Base-by-base conservation (phyloP, 2,329 filamentous ascomycete species). In the Lachnellula hyalina region DNA sequence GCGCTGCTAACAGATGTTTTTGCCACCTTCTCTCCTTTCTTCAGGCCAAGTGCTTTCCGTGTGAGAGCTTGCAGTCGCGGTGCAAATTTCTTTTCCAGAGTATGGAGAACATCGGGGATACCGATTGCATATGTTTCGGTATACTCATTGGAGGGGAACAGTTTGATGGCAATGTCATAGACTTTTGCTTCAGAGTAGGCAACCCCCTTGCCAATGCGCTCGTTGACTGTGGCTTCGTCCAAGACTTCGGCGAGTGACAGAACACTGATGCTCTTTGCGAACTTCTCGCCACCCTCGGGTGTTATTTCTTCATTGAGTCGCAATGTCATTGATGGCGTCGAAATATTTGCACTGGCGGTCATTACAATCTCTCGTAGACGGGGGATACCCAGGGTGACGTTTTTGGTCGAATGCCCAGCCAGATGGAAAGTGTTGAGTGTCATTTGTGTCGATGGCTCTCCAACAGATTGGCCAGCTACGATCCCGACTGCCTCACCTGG, bases 381-480 rank as follows among this genome's bases (percentile, higher is more conserved):
- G 56, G 94, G 94, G 68, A 99, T 97, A 89, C 94, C 94, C 19
- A 96, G 82, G 0, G 94, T 99, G 69, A 99, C 95, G 81, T 99
- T 99, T 79, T 96, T 97, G 32, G 94, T 87, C 19, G 94, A 92
- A 77, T 97, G 93, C 68, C 94, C 94, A 72, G 94, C 94, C 82
- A 99, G 89, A 81, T 99, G 94, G 83, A 99, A 99, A 28, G 95
- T 99, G 75, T 99, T 99, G 53, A 99, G 77, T 7, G 95, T 99
- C 95, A 99, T 99, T 72, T 99, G 94, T 11, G 94, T 99, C 2
- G 92, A 96, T 8, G 95, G 94, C 70, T 99, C 95, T 69, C 94
- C 94, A 42, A 99, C 86, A 34, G 93, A 97, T 73, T 99, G 94
- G 9, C 92, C 92, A 49, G 95, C 95, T 56, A 99, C 90, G 60